Percentiles rank a stretch among this genome's conserved stretches.
Evolutionary conservation across 441 rosid species (phyloP).

Genomic region (Raphanus hybrid): DNA sequence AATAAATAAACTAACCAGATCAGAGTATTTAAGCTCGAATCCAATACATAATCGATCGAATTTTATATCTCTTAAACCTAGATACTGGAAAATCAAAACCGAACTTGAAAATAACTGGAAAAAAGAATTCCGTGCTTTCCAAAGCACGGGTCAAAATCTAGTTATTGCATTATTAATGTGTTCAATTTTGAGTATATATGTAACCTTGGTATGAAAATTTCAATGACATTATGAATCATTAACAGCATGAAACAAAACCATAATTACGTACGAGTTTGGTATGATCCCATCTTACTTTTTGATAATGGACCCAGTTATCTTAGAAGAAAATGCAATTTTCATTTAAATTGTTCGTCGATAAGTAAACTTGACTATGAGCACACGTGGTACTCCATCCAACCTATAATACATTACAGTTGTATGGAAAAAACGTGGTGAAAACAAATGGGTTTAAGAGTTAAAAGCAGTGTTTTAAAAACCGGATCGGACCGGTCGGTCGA

Average conservation of each 20-base stretch:
- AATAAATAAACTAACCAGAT: no score
- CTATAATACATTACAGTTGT: slow-evolving; percentile 33
- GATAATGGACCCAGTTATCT: slow-evolving; percentile 33
- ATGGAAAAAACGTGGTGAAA: slow-evolving; percentile 11
- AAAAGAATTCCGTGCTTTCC: no score
- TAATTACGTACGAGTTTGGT: slow-evolving; percentile 40
- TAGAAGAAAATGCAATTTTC: slow-evolving; percentile 24
- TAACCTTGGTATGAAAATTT: slow-evolving; percentile 1
- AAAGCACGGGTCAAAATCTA: no score
- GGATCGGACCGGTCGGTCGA: no score
- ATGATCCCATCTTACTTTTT: slow-evolving; percentile 38
- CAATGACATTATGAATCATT: slow-evolving; percentile 15
- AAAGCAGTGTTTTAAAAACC: neutral
- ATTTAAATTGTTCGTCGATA: slow-evolving; percentile 28
- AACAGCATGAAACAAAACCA: slow-evolving; percentile 21
- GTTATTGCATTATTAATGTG: slow-evolving; percentile 4
- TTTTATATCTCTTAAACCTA: no score
- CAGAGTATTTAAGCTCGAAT: no score
- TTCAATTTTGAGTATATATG: slow-evolving; percentile 9
- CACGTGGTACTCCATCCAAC: slow-evolving; percentile 34
- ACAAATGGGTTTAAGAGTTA: slow-evolving; percentile 18
- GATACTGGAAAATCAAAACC: no score
- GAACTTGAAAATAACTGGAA: no score
- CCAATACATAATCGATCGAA: no score
- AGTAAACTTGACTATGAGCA: slow-evolving; percentile 18